Conservation (phyloP, 108 stramenopile genomes). For the Cylindrotheca fusiformis region DNA sequence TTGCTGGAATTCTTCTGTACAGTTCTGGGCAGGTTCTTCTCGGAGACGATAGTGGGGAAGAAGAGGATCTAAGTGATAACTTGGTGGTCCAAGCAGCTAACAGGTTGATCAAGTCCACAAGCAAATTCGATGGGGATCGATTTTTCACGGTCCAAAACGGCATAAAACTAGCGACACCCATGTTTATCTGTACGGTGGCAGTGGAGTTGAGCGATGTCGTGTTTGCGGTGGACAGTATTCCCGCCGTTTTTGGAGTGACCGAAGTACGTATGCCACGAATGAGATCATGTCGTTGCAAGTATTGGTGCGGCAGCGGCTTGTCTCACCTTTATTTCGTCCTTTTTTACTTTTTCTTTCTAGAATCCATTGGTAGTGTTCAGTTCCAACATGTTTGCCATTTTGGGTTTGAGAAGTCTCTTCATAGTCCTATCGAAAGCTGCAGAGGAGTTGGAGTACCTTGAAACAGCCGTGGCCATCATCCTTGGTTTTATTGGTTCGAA, state of each 20-base stretch:
- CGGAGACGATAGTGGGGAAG: conserved; percentile 76
- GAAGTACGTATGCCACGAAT: conserved; percentile 57
- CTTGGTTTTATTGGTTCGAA: conserved; percentile 91
- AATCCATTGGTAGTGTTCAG: conserved; percentile 93
- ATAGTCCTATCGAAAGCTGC: conserved; percentile 90
- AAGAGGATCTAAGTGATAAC: conserved; percentile 78
- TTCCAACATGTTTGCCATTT: conserved; percentile 96
- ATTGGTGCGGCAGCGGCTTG: neutral
- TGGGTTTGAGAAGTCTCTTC: conserved; percentile 93
- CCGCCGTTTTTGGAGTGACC: conserved; percentile 95
- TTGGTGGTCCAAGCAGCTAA: conserved; percentile 61
- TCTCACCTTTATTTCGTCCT: neutral
- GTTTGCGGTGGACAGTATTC: conserved; percentile 96
- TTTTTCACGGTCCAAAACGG: conserved; percentile 88
- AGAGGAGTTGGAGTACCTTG: conserved; percentile 87
- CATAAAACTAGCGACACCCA: conserved; percentile 82
- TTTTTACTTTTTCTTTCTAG: conserved; percentile 28
- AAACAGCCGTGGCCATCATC: conserved; percentile 89
- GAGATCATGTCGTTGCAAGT: no score
- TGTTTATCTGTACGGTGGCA: conserved; percentile 92
- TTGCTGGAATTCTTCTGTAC: conserved; percentile 86
- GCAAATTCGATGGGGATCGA: conserved; percentile 81
- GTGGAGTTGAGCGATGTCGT: conserved; percentile 95
- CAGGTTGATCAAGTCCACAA: conserved; percentile 61
- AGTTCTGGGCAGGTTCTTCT: conserved; percentile 71